These are phyloP conservation scores for Hygrocybe punicea DNA, from an alignment of 768 basidiomycete species.

Conservation along the genomic window DNA sequence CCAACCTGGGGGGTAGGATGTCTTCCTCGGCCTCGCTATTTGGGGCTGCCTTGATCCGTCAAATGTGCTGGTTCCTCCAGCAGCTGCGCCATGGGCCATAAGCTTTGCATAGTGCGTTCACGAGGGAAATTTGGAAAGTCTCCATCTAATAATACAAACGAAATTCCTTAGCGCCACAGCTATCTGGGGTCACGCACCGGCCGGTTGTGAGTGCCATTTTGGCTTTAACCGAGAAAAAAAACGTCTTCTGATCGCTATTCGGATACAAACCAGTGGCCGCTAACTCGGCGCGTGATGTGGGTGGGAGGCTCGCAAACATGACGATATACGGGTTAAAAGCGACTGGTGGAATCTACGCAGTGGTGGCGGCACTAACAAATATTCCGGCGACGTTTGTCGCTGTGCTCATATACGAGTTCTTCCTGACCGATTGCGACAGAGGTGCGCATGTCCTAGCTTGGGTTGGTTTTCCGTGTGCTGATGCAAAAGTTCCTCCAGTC, in stretches of 20 bases:
- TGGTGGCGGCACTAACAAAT: conserved; percentile 61
- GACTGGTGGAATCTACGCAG: conserved; percentile 47
- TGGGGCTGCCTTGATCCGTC: conserved; percentile 57
- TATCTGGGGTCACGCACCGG: conserved; percentile 59
- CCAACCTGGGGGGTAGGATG: conserved; percentile 31
- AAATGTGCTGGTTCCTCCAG: conserved; percentile 55
- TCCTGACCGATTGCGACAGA: conserved; percentile 57
- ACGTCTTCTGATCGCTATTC: not conserved
- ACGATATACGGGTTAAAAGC: conserved; percentile 54
- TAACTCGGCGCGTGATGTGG: conserved; percentile 68
- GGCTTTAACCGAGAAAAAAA: not conserved
- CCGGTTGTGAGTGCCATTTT: conserved; percentile 40
- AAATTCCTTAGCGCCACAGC: conserved; percentile 42
- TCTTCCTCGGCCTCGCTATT: conserved; percentile 48
- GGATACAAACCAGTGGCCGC: conserved; percentile 43
- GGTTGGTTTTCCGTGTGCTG: not conserved
- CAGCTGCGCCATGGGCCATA: conserved; percentile 49
- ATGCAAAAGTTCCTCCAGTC: conserved; percentile 1
- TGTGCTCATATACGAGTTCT: conserved; percentile 50
- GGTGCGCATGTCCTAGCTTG: conserved; percentile 36
- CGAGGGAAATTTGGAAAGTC: not conserved
- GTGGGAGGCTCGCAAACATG: conserved; percentile 58
- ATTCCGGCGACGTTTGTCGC: conserved; percentile 61
- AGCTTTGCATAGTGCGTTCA: conserved; percentile 55
- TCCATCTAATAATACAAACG: not conserved